Percentiles rank a stretch among this genome's conserved stretches.
These are phyloP conservation scores for Flaveria bidentis DNA, from an alignment of 129 eudicot species.

Conservation along the genomic window DNA sequence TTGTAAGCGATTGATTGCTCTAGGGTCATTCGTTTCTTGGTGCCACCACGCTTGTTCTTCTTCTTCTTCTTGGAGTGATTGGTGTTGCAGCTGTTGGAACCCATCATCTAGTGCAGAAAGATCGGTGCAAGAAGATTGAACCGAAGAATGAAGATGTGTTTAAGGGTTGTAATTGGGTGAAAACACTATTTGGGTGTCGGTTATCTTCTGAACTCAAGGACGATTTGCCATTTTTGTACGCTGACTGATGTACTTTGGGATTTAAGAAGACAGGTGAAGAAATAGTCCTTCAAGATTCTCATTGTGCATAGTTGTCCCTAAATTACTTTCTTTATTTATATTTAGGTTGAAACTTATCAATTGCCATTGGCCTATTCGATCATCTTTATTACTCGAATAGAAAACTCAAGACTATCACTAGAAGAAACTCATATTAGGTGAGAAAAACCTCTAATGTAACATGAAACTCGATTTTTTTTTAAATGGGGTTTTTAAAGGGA, in stretches of 20 bases:
- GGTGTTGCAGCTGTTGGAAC: slow-evolving; percentile 26
- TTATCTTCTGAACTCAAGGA: slow-evolving; percentile 21
- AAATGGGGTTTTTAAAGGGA: too few relatives aligned
- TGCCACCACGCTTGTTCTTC: slow-evolving; percentile 83
- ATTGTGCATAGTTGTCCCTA: neutral
- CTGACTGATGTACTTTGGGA: slow-evolving; percentile 25
- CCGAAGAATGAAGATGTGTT: slow-evolving; percentile 6
- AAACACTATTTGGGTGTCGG: slow-evolving; percentile 25
- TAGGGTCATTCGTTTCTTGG: slow-evolving; percentile 64
- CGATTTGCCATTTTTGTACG: slow-evolving; percentile 28
- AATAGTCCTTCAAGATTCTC: slow-evolving; percentile 1
- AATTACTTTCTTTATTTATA: neutral
- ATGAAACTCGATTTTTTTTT: too few relatives aligned
- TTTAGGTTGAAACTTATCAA: too few relatives aligned
- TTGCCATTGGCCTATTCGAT: too few relatives aligned
- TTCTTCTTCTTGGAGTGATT: slow-evolving; percentile 51
- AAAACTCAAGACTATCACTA: too few relatives aligned
- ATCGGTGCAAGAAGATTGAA: neutral
- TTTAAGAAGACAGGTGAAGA: neutral
- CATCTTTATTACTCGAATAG: too few relatives aligned
- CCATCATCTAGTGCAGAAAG: slow-evolving; percentile 24
- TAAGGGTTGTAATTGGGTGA: slow-evolving; percentile 25
- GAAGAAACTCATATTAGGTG: too few relatives aligned
- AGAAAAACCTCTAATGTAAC: too few relatives aligned
- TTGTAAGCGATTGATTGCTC: slow-evolving; percentile 75